phyloP scores from a whole-genome alignment of 2,329 filamentous ascomycete genomes.

The Diaporthe vaccinii region DNA sequence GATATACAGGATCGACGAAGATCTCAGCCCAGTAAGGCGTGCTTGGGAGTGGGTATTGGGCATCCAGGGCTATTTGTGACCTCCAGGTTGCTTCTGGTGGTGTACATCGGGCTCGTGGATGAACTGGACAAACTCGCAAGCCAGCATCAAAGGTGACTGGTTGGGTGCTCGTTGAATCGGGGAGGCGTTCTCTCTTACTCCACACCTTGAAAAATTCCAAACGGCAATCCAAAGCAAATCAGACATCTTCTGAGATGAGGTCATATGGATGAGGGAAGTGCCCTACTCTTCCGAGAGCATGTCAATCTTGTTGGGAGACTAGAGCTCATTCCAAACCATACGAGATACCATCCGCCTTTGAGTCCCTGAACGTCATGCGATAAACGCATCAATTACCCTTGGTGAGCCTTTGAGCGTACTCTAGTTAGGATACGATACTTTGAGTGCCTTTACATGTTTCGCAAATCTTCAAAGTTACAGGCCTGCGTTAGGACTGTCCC shows the following conservation, averaged over 20 bases:
- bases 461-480: no score
- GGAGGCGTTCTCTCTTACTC: background rate
- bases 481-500: no score
- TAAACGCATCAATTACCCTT: no score
- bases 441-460: no score
- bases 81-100: background rate
- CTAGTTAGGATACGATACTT: no score
- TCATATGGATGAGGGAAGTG: background rate
- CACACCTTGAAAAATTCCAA: background rate
- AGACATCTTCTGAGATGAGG: background rate
- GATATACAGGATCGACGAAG: background rate
- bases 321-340: background rate
- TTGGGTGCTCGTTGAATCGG: background rate
- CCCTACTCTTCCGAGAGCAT: background rate
- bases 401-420: no score
- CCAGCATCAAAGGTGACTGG: background rate
- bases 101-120: background rate
- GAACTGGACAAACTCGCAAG: background rate
- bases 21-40: slow-evolving; percentile 16
- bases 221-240: background rate
- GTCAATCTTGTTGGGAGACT: background rate
- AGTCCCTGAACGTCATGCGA: no score
- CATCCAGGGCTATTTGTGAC: background rate
- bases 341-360: no score
- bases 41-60: background rate